Percentiles rank a stretch among this genome's conserved stretches.
Evolutionary conservation across 139 green algal genomes (phyloP).

Genomic region (Chlorella vulgaris): DNA sequence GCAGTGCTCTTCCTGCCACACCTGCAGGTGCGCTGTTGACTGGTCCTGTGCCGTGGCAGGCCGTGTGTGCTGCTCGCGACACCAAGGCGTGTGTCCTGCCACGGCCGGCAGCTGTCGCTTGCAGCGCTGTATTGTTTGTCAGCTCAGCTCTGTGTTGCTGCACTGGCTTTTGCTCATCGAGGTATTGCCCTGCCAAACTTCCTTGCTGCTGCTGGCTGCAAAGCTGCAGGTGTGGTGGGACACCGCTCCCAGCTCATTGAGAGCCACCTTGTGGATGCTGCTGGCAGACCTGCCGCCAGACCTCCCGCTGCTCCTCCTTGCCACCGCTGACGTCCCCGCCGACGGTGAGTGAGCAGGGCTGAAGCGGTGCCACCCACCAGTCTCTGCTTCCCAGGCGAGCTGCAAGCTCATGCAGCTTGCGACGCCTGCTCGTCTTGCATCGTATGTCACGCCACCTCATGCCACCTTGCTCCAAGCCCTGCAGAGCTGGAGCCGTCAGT

Average conservation of each 20-base stretch:
- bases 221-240: slow-evolving; percentile 72
- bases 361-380: too few relatives aligned
- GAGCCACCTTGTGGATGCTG: slow-evolving; percentile 79
- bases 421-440: too few relatives aligned
- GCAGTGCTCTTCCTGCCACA: slow-evolving; percentile 91
- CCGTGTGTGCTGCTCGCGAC: not conserved
- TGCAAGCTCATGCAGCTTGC: not conserved
- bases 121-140: too few relatives aligned
- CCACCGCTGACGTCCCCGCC: slow-evolving; percentile 66
- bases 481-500: slow-evolving; percentile 56
- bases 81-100: not conserved
- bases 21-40: slow-evolving; percentile 49
- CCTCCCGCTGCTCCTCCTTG: slow-evolving; percentile 88
- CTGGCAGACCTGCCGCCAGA: slow-evolving; percentile 82
- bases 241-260: slow-evolving; percentile 69
- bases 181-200: too few relatives aligned
- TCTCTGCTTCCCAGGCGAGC: too few relatives aligned
- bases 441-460: not conserved
- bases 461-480: not conserved
- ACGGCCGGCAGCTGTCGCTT: too few relatives aligned
- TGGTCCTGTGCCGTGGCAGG: not conserved
- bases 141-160: too few relatives aligned
- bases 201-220: not conserved
- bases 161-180: too few relatives aligned
- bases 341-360: not conserved